A percentile compares a stretch with the other conserved stretches of the same genome.
phyloP scores from a whole-genome alignment of 768 basidiomycete genomes.

The Calocybe gangraenosa region DNA sequence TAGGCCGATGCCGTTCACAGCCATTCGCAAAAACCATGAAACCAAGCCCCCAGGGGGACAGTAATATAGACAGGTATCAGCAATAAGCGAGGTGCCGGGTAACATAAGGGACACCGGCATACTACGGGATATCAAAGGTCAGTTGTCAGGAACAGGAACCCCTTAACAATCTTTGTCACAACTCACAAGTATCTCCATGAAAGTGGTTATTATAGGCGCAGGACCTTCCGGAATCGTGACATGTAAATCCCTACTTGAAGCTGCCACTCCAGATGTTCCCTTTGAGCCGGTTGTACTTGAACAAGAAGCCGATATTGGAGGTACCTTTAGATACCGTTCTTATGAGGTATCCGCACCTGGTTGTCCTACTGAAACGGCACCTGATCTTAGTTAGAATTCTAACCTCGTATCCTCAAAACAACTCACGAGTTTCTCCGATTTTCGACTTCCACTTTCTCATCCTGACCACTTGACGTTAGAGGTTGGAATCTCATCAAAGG shows the following conservation, averaged over 20 bases:
- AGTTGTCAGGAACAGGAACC: too few relatives aligned
- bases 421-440: conserved; percentile 58
- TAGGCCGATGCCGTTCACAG: too few relatives aligned
- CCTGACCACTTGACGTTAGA: conserved; percentile 44
- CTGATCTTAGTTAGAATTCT: conserved; percentile 31
- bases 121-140: too few relatives aligned
- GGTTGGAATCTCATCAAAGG: conserved; percentile 15
- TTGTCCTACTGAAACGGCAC: not conserved
- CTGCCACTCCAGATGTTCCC: conserved; percentile 30
- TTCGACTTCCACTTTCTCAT: conserved; percentile 43
- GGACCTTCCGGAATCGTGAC: conserved; percentile 48
- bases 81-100: too few relatives aligned
- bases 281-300: conserved; percentile 48
- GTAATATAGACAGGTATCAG: too few relatives aligned
- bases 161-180: too few relatives aligned
- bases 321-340: conserved; percentile 46
- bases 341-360: conserved; percentile 31
- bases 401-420: conserved; percentile 55
- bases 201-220: conserved; percentile 36
- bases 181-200: conserved; percentile 15
- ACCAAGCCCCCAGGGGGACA: too few relatives aligned
- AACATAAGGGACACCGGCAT: too few relatives aligned
- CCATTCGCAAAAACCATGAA: too few relatives aligned
- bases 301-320: conserved; percentile 45
- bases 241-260: conserved; percentile 44